Evolutionary conservation across 2,329 filamentous ascomycete genomes (phyloP).

Genomic region (Lasiodiplodia sp.): DNA sequence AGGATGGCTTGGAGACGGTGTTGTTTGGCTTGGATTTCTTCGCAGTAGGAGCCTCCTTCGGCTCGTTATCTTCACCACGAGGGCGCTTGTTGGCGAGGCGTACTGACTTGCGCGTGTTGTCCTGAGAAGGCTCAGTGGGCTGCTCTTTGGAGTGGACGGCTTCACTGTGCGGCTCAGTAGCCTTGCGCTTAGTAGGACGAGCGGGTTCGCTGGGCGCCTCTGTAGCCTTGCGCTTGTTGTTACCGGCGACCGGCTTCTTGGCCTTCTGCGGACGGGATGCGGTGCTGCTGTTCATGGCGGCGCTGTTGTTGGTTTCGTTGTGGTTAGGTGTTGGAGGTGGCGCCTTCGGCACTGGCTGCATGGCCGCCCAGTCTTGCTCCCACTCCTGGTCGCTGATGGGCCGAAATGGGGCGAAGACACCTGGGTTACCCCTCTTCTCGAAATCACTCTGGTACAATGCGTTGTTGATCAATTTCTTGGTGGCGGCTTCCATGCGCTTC

Average conservation of each 20-base stretch:
- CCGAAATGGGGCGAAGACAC: background rate
- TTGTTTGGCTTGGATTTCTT: too few relatives aligned
- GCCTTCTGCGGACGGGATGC: too few relatives aligned
- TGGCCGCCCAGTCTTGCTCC: background rate
- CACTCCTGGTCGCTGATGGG: background rate
- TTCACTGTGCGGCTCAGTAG: background rate
- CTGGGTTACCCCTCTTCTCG: background rate
- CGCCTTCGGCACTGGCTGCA: background rate
- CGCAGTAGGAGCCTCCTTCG: too few relatives aligned
- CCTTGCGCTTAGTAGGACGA: background rate
- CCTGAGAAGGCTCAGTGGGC: background rate
- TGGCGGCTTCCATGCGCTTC: background rate
- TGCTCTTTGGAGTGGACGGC: background rate
- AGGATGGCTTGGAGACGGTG: too few relatives aligned
- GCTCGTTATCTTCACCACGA: too few relatives aligned
- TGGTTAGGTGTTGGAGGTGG: background rate
- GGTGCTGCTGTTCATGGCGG: too few relatives aligned
- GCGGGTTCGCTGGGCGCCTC: background rate
- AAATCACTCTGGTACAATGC: background rate
- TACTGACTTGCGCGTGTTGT: background rate
- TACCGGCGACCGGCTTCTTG: background rate
- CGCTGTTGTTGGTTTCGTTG: background rate
- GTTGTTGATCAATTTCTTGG: background rate
- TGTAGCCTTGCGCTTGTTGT: background rate
- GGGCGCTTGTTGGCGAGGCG: background rate